Evolutionary conservation across 495 filamentous ascomycete genomes (phyloP).

Genomic region (Pyrenula massariospora): DNA sequence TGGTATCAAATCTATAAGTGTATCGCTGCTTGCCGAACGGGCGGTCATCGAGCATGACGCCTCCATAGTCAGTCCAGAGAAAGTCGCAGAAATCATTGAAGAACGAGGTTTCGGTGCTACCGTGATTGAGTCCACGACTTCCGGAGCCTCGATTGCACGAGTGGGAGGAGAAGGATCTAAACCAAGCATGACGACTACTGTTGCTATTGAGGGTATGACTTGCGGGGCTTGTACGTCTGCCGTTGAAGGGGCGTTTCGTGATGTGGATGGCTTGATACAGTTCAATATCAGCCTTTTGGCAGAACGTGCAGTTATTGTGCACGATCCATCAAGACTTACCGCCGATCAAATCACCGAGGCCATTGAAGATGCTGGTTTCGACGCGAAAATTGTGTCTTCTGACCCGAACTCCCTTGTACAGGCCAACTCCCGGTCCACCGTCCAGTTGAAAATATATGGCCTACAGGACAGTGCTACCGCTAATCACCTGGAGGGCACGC

Average conservation of each 20-base stretch:
- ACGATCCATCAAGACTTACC: conserved; percentile 61
- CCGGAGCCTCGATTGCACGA: conserved; percentile 7
- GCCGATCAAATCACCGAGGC: conserved; percentile 59
- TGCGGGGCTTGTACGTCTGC: conserved; percentile 93
- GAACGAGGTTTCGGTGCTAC: conserved; percentile 88
- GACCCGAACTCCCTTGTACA: conserved; percentile 19
- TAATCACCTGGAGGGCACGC: conserved; percentile 53
- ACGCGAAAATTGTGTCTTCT: conserved; percentile 57
- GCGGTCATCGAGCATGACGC: conserved; percentile 71
- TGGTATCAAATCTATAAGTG: conserved; percentile 73
- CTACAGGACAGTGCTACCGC: conserved; percentile 59
- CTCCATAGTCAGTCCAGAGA: conserved; percentile 45
- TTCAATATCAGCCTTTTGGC: conserved; percentile 92
- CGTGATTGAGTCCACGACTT: conserved; percentile 41
- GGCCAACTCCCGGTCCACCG: conserved; percentile 27
- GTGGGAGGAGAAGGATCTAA: conserved; percentile 21
- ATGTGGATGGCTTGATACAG: conserved; percentile 62
- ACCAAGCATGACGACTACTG: conserved; percentile 56
- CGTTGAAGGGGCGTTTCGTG: conserved; percentile 71
- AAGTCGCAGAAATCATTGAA: conserved; percentile 80
- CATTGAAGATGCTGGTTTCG: conserved; percentile 68
- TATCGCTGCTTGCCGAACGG: conserved; percentile 66
- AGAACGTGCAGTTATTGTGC: conserved; percentile 79
- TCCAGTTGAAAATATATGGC: conserved; percentile 78
- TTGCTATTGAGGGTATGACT: conserved; percentile 89